These are phyloP conservation scores for Paramecium primaurelia DNA, from an alignment of 73 alveolate genomes.

Conservation along the genomic window DNA sequence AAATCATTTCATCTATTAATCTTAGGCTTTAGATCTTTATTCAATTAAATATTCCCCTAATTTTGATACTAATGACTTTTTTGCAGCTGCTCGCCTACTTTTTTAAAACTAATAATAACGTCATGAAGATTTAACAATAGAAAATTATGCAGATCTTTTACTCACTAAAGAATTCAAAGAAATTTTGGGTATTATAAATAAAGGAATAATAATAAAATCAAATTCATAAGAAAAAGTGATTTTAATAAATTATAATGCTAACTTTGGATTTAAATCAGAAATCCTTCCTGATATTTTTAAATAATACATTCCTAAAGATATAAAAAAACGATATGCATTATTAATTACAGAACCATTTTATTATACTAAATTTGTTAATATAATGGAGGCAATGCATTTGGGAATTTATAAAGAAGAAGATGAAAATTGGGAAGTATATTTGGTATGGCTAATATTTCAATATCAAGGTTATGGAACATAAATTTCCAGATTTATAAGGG, in stretches of 20 bases:
- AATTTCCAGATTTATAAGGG: not conserved
- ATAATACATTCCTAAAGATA: not conserved
- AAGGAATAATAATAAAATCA: not conserved
- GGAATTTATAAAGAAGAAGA: conserved; percentile 33
- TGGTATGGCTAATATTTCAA: not conserved
- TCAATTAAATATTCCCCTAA: not conserved
- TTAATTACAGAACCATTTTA: conserved; percentile 4
- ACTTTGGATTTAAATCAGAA: not conserved
- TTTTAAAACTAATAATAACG: not conserved
- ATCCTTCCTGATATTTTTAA: not conserved
- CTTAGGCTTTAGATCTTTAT: not conserved
- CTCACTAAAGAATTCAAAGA: not conserved
- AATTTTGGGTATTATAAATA: not conserved
- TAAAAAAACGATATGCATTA: not conserved
- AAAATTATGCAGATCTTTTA: not conserved
- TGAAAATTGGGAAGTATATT: conserved; percentile 37
- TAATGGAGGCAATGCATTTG: conserved; percentile 21
- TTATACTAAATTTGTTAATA: not conserved
- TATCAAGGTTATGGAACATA: not conserved
- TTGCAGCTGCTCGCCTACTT: conserved; percentile 3
- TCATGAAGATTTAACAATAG: not conserved
- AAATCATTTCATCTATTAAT: not conserved
- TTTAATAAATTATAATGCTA: not conserved
- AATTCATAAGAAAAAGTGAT: not conserved
- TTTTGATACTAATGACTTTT: conserved; percentile 18